phyloP scores from a whole-genome alignment of 148 eudicot genomes.

The Fallopia convolvulus region DNA sequence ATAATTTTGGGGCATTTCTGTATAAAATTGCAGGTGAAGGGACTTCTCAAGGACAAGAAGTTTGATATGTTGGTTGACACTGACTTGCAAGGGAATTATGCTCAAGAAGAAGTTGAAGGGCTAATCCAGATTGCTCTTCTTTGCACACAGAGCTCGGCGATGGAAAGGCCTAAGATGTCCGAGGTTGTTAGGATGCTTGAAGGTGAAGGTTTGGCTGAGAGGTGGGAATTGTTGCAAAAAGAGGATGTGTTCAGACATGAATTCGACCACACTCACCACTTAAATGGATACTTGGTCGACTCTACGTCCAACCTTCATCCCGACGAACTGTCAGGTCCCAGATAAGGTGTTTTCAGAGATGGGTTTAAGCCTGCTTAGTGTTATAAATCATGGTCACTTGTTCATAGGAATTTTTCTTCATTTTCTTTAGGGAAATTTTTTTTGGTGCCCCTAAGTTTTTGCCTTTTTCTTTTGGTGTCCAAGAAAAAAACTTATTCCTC shows the following conservation, averaged over 20 bases:
- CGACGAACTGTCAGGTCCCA: slow-evolving; percentile 10
- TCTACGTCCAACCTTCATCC: background rate
- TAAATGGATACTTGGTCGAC: background rate
- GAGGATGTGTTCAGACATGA: slow-evolving; percentile 6
- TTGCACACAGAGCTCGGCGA: slow-evolving; percentile 5
- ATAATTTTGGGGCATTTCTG: background rate
- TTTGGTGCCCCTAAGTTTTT: too few relatives aligned
- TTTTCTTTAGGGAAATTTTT: too few relatives aligned
- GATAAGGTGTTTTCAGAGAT: background rate
- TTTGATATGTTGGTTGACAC: slow-evolving; percentile 5
- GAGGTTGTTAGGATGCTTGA: slow-evolving; percentile 14
- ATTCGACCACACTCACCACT: background rate
- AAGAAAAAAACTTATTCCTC: too few relatives aligned
- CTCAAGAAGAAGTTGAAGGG: slow-evolving; percentile 7
- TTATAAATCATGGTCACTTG: background rate
- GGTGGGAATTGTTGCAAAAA: slow-evolving; percentile 1
- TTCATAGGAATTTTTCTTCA: background rate
- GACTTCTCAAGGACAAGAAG: slow-evolving; percentile 7
- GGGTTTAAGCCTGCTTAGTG: background rate
- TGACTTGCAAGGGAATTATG: slow-evolving; percentile 35
- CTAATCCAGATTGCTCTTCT: slow-evolving; percentile 13
- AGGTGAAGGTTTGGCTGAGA: slow-evolving; percentile 13
- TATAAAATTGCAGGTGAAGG: slow-evolving; percentile 3
- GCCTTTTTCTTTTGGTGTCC: too few relatives aligned
- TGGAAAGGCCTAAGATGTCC: slow-evolving; percentile 11